Base-by-base conservation (phyloP, 2,329 filamentous ascomycete species). In the Escovopsis sp. region DNA sequence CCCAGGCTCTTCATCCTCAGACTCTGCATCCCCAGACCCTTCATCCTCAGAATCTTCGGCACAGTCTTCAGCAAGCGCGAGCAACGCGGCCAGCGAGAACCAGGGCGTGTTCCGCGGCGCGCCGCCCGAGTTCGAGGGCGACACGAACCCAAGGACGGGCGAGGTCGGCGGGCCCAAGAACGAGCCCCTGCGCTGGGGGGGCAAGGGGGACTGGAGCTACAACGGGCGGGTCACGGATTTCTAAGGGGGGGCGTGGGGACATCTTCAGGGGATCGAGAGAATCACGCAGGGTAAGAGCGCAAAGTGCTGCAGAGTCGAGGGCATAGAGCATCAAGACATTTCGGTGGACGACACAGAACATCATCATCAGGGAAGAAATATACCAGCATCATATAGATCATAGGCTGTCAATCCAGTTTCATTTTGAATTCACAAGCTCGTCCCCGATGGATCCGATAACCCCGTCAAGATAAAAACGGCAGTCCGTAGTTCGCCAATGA, bases 161-260 rank as follows among this genome's bases (percentile, higher is more conserved):
- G 91, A 98, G 70, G 77, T 95, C 10, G 91, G 91, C 6, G 91
- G 91, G 1, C 91, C 91, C 6, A 98, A 96, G 77, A 96, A 94
- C 57, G 89, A 98, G 64, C 91, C 91, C 41, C 57, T 96, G 58
- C 68, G 88, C 53, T 95, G 89, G 89, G 87, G 87, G 0, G 68
- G 72, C 15, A 59, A 55, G 0, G 80, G 85, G 1, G 77, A 81
- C 54, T 98, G 88, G 82, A 95, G 86, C 60, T 98, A 85, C 62
- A 95, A 95, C 61, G 91, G 91, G 38, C 70, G 89, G 49, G 88
- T 93, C 43, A 96, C 89, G 23, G 91, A 98, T 63, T 98, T 98
- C 47, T 78, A 52, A 57, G 36, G n/a, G 10, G 10, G 10, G n/a
- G 19, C 12, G 8, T n/a, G 8, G 10, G 18, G 23, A 36, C 35